Evolutionary conservation across 257 asterid genomes (phyloP), one percentile per base, ranked within the genome.

Genomic region (Mentha longifolia): DNA sequence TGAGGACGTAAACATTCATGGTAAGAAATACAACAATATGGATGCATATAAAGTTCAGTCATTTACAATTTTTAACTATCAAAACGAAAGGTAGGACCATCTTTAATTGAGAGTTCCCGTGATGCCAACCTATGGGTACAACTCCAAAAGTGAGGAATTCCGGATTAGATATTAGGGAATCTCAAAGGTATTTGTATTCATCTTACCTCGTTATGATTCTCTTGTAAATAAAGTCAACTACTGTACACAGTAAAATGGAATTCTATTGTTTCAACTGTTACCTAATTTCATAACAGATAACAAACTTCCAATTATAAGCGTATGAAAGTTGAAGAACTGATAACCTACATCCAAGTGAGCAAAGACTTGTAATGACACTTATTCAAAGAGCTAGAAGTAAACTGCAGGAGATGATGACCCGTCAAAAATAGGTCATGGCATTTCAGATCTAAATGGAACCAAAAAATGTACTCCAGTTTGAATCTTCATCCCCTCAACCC

Each of bases 361-460:
- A 46, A 70, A 64, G 76, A 39, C 42, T 64, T 58, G 35, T 37
- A 39, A 20, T 20, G 15, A 43, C 66, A 70, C 63, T 63, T 20
- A 61, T 55, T 61, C 49, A 11, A 43, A 60, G 65, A 67, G 56
- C 71, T 47, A 6, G 3, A 56, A 50, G 59, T 58, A 43, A 74
- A 57, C 61, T 68, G 54, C 59, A 63, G 37, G 35, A 39, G 35
- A 41, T 47, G 47, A 70, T 74, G 74, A 15, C 28, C 28, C 37
- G 63, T 70, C 59, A 47, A 25, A 65, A 25, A 45, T 20, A 17
- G 55, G 22, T 12, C 60, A 13, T 35, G 57, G 52, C 67, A 13
- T 33, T 19, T 39, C 70, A 77, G 60, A 58, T 51, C 47, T 51
- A n/a, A 28, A 35, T 13, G 33, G 59, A 65, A 67, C 64, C 22